phyloP scores from a whole-genome alignment of 2,329 filamentous ascomycete genomes.

The Bipolaris victoriae region DNA sequence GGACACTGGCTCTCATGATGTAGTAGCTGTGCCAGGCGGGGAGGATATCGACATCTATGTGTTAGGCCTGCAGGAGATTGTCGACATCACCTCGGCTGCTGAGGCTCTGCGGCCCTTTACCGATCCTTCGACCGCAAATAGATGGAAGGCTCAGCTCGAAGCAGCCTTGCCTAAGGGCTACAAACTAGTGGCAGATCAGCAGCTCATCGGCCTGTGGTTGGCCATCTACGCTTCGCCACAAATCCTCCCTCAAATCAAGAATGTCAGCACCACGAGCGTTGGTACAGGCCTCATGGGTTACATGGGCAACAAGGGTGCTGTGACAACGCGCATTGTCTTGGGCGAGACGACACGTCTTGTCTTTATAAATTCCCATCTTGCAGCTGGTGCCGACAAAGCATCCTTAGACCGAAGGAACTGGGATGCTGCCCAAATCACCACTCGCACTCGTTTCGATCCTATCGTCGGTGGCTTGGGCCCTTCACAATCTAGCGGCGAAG shows the following conservation, averaged over 20 bases:
- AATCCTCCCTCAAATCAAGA: constrained; percentile 75
- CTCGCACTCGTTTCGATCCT: constrained; percentile 78
- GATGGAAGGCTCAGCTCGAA: constrained; percentile 81
- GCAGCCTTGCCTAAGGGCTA: constrained; percentile 79
- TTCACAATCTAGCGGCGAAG: constrained; percentile 64
- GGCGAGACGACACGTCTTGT: constrained; percentile 89
- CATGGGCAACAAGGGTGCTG: constrained; percentile 94
- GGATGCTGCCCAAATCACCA: constrained; percentile 81
- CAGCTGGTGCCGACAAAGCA: constrained; percentile 80
- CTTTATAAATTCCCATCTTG: constrained; percentile 90
- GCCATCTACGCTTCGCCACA: constrained; percentile 84
- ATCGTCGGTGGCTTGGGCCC: constrained; percentile 69
- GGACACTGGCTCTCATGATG: constrained; percentile 47
- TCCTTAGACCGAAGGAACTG: constrained; percentile 85
- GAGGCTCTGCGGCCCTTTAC: constrained; percentile 80
- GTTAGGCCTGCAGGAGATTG: constrained; percentile 88
- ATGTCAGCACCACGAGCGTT: constrained; percentile 80
- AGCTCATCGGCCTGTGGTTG: constrained; percentile 83
- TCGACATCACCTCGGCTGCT: constrained; percentile 79
- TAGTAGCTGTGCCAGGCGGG: constrained; percentile 58
- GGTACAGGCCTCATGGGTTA: constrained; percentile 92
- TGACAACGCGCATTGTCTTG: constrained; percentile 79
- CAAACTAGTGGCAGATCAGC: constrained; percentile 76
- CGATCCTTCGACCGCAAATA: constrained; percentile 72
- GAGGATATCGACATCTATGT: constrained; percentile 87